phyloP scores from a whole-genome alignment of 176 grass and related monocot species.

The Themeda triandra region DNA sequence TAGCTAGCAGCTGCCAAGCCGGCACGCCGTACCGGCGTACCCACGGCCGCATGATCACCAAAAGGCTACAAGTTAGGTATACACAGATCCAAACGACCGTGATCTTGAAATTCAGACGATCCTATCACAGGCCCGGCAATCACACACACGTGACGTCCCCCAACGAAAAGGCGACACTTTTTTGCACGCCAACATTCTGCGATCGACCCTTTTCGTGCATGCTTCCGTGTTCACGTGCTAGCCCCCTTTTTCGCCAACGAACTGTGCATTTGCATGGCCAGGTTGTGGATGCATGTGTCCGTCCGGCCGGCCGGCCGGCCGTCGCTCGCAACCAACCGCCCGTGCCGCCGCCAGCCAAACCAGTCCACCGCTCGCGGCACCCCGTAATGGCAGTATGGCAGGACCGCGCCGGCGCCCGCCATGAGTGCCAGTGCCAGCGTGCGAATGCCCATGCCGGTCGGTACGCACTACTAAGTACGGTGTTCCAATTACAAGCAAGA shows the following conservation, averaged over 20 bases:
- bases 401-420: background rate
- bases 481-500: too few species aligned
- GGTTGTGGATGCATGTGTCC: background rate
- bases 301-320: background rate
- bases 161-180: constrained; percentile 8
- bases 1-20: background rate
- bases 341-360: background rate
- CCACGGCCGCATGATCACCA: background rate
- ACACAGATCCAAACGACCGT: constrained; percentile 18
- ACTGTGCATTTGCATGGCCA: background rate
- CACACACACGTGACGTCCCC: constrained; percentile 24
- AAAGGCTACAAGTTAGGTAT: background rate
- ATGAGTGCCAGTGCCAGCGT: background rate
- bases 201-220: background rate
- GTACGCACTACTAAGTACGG: background rate
- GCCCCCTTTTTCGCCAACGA: background rate
- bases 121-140: background rate
- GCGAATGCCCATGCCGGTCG: background rate
- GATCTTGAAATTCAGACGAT: background rate
- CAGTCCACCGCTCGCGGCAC: background rate
- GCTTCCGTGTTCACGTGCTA: constrained; percentile 23
- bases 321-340: background rate
- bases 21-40: background rate
- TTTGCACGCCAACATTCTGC: constrained; percentile 37
- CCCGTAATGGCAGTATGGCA: background rate